Evolutionary conservation across 1,139 yeast genomes (phyloP).

Genomic region (Pichia sp.): DNA sequence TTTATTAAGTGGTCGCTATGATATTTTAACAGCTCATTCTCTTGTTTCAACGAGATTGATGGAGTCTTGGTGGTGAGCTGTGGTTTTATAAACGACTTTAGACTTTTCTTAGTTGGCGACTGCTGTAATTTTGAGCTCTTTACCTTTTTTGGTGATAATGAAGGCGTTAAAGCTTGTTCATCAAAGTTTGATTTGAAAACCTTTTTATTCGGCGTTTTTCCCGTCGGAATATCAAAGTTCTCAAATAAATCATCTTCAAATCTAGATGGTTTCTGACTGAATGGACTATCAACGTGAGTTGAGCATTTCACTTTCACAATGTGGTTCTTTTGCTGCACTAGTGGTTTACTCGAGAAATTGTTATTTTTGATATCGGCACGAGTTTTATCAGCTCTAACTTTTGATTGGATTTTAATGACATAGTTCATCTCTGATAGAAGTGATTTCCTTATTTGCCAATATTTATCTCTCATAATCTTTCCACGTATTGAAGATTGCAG

Average conservation of each 20-base stretch:
- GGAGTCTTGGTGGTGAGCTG: neutral
- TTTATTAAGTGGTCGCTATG: no score
- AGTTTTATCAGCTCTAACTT: slow-evolving; percentile 26
- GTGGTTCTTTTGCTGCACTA: no score
- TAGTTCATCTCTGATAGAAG: slow-evolving; percentile 14
- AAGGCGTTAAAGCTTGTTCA: neutral
- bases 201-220: neutral
- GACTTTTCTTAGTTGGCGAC: slow-evolving; percentile 13
- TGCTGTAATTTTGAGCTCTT: slow-evolving; percentile 10
- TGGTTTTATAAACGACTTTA: slow-evolving; percentile 5
- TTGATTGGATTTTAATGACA: slow-evolving; percentile 21
- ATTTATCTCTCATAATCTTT: slow-evolving; percentile 15
- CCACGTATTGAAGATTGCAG: slow-evolving; percentile 31
- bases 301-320: no score
- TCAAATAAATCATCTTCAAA: slow-evolving; percentile 12
- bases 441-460: slow-evolving; percentile 12
- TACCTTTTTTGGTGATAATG: neutral
- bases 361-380: slow-evolving; percentile 2
- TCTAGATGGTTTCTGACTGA: no score
- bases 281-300: no score
- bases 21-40: neutral
- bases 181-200: neutral
- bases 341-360: no score
- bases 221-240: slow-evolving; percentile 6
- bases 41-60: neutral